These are phyloP conservation scores for Helminthosporium solani DNA, from an alignment of 2,329 filamentous ascomycete species.

Conservation along the genomic window DNA sequence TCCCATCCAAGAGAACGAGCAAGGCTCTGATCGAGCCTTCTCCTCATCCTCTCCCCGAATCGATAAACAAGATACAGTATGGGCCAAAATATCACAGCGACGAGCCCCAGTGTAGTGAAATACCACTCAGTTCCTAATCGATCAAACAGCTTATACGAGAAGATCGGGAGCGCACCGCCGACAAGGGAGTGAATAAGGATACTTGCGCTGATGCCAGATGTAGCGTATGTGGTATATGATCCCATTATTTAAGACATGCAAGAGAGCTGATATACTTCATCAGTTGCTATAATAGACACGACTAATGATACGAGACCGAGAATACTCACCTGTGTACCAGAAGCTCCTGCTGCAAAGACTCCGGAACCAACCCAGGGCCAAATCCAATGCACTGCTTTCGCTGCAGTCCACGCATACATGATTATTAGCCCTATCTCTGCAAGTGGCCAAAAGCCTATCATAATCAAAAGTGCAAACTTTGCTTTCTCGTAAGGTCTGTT, in stretches of 20 bases:
- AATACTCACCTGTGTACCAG: conserved; percentile 11
- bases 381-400: conserved; percentile 8
- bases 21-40: background rate
- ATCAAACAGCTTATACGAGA: conserved; percentile 13
- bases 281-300: background rate
- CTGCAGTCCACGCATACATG: conserved; percentile 14
- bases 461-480: conserved; percentile 12
- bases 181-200: conserved; percentile 16
- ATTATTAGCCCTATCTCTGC: conserved; percentile 30
- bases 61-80: conserved; percentile 70
- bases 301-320: background rate
- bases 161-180: conserved; percentile 17
- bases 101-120: conserved; percentile 61
- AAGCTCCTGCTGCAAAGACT: conserved; percentile 43
- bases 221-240: conserved; percentile 13
- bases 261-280: conserved; percentile 1
- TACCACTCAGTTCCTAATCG: conserved; percentile 18
- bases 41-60: conserved; percentile 58
- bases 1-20: background rate
- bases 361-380: conserved; percentile 50
- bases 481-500: conserved; percentile 14
- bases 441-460: conserved; percentile 10
- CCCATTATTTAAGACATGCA: conserved; percentile 5
- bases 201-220: conserved; percentile 35
- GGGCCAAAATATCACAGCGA: conserved; percentile 65